phyloP scores from a whole-genome alignment of 2,329 filamentous ascomycete species.

The Xylariaceae sp. region DNA sequence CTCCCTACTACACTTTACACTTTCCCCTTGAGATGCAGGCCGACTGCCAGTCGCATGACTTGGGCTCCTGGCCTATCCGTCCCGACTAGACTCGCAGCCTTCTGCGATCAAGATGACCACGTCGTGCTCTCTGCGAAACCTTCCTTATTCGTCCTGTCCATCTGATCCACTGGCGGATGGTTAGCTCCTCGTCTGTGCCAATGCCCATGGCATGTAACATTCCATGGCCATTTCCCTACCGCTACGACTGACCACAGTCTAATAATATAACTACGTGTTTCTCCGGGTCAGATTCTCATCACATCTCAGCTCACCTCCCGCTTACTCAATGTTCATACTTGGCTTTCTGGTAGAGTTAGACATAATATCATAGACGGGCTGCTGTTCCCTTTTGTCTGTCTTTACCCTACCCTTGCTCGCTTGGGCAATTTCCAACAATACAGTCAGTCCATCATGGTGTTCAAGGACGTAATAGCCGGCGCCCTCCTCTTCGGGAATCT shows the following conservation, averaged over 20 bases:
- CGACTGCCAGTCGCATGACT: conserved; percentile 24
- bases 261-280: conserved; percentile 16
- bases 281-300: conserved; percentile 11
- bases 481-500: conserved; percentile 26
- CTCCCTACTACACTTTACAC: no score
- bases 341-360: conserved; percentile 5
- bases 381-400: neutral
- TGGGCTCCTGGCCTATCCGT: conserved; percentile 3
- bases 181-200: conserved; percentile 4
- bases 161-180: conserved; percentile 21
- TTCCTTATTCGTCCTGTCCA: conserved; percentile 28
- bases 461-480: conserved; percentile 23
- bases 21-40: conserved; percentile 10
- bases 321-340: conserved; percentile 7
- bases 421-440: conserved; percentile 1
- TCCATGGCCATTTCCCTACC: conserved; percentile 7
- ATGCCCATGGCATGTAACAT: conserved; percentile 7
- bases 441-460: conserved; percentile 21
- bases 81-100: conserved; percentile 18
- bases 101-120: conserved; percentile 17
- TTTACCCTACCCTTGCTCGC: neutral
- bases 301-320: conserved; percentile 15
- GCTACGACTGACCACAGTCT: conserved; percentile 14
- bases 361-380: conserved; percentile 2
- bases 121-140: conserved; percentile 23